phyloP scores from a whole-genome alignment of 2,329 filamentous ascomycete species.

The Alternaria rosae region DNA sequence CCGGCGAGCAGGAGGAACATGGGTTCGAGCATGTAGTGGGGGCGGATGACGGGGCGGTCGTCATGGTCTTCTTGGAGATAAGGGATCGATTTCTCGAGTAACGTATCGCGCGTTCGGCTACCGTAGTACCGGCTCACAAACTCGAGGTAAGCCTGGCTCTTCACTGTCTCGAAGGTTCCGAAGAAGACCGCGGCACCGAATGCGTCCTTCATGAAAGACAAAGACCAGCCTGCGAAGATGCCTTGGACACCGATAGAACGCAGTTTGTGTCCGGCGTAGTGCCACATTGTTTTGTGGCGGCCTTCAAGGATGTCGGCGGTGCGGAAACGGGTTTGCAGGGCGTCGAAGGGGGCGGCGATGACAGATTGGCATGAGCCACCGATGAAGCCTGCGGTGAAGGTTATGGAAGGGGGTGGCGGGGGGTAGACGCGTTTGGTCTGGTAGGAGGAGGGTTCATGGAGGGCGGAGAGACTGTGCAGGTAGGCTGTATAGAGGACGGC shows the following conservation, averaged over 20 bases:
- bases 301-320: constrained; percentile 66
- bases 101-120: constrained; percentile 44
- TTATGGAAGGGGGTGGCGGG: constrained; percentile 68
- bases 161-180: constrained; percentile 76
- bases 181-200: constrained; percentile 77
- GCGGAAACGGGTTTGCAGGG: constrained; percentile 76
- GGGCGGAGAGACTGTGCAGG: constrained; percentile 69
- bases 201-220: constrained; percentile 74
- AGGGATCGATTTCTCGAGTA: constrained; percentile 32
- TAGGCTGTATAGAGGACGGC: constrained; percentile 80
- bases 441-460: constrained; percentile 71
- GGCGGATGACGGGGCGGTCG: constrained; percentile 64
- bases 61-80: constrained; percentile 35
- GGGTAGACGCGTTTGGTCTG: constrained; percentile 72
- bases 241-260: constrained; percentile 75
- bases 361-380: constrained; percentile 75
- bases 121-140: constrained; percentile 75
- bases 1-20: constrained; percentile 74
- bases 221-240: constrained; percentile 75
- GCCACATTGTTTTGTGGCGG: constrained; percentile 73
- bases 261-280: constrained; percentile 71
- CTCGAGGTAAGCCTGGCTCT: constrained; percentile 74
- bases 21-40: constrained; percentile 79
- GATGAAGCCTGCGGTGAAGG: constrained; percentile 73
- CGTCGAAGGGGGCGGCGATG: constrained; percentile 76